Evolutionary conservation across 1,139 yeast species (phyloP).

Genomic region (Yamadazyma songkhlaensis): DNA sequence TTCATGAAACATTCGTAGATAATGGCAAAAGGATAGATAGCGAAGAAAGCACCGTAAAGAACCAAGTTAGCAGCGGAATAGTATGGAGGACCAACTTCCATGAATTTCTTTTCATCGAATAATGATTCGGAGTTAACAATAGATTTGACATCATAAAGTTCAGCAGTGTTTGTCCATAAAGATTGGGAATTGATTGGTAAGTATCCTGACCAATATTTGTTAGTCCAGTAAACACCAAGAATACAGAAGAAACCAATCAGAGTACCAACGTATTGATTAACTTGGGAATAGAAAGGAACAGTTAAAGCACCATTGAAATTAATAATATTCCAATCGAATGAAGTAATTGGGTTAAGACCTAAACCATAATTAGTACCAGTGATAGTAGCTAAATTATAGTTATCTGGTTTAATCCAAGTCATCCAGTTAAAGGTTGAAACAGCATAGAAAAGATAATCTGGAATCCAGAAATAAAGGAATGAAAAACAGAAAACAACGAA

Average conservation of each 20-base stretch:
- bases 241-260: slow-evolving; percentile 37
- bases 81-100: slow-evolving; percentile 42
- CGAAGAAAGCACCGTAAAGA: slow-evolving; percentile 52
- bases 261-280: slow-evolving; percentile 40
- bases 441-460: slow-evolving; percentile 25
- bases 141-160: slow-evolving; percentile 33
- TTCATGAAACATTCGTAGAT: slow-evolving; percentile 37
- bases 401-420: slow-evolving; percentile 29
- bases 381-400: slow-evolving; percentile 46
- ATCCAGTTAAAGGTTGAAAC: slow-evolving; percentile 30
- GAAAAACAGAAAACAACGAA: slow-evolving; percentile 18
- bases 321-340: slow-evolving; percentile 47
- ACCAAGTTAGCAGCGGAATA: slow-evolving; percentile 36
- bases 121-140: slow-evolving; percentile 34
- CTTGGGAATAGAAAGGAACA: slow-evolving; percentile 44
- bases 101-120: slow-evolving; percentile 34
- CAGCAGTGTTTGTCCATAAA: slow-evolving; percentile 44
- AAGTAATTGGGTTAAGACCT: slow-evolving; percentile 52
- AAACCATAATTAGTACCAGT: slow-evolving; percentile 53
- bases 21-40: slow-evolving; percentile 52
- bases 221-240: slow-evolving; percentile 46
- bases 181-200: slow-evolving; percentile 51
- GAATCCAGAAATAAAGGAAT: slow-evolving; percentile 29
- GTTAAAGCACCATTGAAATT: slow-evolving; percentile 22
- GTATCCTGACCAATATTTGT: slow-evolving; percentile 47